Evolutionary conservation across 768 basidiomycete species (phyloP).

Genomic region (Suillus weaverae): DNA sequence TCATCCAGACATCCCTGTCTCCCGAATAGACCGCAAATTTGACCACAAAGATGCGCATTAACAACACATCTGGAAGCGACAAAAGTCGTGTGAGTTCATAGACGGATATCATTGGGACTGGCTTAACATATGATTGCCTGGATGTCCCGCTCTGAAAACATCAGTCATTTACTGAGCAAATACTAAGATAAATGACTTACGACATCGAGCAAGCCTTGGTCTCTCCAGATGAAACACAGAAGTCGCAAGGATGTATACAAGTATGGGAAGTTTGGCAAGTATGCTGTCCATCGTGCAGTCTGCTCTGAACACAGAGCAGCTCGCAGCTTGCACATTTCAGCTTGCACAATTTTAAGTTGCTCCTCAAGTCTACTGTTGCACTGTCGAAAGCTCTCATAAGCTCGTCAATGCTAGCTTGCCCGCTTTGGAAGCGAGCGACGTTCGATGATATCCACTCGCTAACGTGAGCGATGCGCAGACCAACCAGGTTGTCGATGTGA

Average conservation of each 20-base stretch:
- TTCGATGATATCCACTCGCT: constrained; percentile 52
- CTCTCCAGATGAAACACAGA: constrained; percentile 34
- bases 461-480: constrained; percentile 48
- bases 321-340: constrained; percentile 49
- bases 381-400: constrained; percentile 47
- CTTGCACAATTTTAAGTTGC: constrained; percentile 49
- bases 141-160: constrained; percentile 52
- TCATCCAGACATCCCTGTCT: constrained; percentile 51
- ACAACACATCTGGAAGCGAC: constrained; percentile 45
- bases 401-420: constrained; percentile 45
- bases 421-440: constrained; percentile 43
- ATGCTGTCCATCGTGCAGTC: constrained; percentile 47
- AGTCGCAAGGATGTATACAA: constrained; percentile 47
- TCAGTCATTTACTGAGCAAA: background rate
- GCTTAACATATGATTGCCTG: constrained; percentile 50
- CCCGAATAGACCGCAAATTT: constrained; percentile 44
- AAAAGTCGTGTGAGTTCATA: background rate
- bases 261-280: constrained; percentile 51
- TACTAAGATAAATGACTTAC: constrained; percentile 35
- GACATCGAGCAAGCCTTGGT: constrained; percentile 44
- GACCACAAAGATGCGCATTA: constrained; percentile 53
- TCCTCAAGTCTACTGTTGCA: constrained; percentile 44
- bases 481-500: constrained; percentile 41
- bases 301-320: constrained; percentile 46
- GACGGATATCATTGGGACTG: background rate